Percentiles rank a stretch among this genome's conserved stretches.
Evolutionary conservation across 164 flowering plant genomes (phyloP).

Genomic region (Vitis rotundifolia): DNA sequence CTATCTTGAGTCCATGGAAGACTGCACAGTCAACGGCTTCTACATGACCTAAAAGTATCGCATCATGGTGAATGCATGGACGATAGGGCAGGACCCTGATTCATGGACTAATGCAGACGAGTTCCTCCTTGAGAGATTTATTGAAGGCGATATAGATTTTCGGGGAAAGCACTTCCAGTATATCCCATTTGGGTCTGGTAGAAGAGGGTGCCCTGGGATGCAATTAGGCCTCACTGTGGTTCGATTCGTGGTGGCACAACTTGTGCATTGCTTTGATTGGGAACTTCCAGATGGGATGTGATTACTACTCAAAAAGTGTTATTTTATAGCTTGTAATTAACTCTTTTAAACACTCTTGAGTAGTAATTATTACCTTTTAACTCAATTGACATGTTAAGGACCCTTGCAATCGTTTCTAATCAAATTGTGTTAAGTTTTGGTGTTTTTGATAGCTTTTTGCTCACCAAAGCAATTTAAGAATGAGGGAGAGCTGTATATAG

Average conservation of each 20-base stretch:
- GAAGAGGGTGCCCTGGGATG: background rate
- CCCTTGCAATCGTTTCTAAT: no score
- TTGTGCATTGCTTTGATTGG: slow-evolving; percentile 20
- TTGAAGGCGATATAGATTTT: background rate
- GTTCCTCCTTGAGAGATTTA: slow-evolving; percentile 4
- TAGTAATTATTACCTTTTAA: no score
- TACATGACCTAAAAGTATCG: slow-evolving; percentile 3
- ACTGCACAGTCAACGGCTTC: slow-evolving; percentile 4
- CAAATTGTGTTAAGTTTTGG: no score
- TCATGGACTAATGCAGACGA: slow-evolving; percentile 7
- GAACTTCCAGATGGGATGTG: slow-evolving; percentile 8
- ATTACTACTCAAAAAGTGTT: no score
- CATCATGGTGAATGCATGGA: slow-evolving; percentile 14
- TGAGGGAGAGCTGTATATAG: no score
- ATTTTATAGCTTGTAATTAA: no score
- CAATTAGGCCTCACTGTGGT: slow-evolving; percentile 4
- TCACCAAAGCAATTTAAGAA: no score
- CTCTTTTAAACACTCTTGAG: no score
- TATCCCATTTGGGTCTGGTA: slow-evolving; percentile 2
- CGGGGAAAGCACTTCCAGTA: background rate
- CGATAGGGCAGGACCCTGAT: slow-evolving; percentile 18
- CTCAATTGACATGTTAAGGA: no score
- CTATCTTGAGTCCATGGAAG: background rate
- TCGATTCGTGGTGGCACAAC: slow-evolving; percentile 6
- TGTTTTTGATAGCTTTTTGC: no score